Conservation (phyloP, 768 basidiomycete species). For the Antrodiella citrinella region DNA sequence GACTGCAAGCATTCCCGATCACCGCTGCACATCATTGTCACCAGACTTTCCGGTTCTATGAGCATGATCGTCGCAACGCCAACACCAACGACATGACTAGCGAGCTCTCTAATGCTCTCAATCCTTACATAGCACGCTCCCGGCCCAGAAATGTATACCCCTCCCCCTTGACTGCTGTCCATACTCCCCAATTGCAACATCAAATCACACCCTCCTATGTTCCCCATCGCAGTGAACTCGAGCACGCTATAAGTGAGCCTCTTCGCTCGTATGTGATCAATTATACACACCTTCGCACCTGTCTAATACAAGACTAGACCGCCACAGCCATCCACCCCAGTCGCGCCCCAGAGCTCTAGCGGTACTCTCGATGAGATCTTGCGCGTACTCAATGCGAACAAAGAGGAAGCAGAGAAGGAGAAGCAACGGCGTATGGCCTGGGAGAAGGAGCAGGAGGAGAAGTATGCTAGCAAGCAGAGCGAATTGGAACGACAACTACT, state of each 20-base stretch:
- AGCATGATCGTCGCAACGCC: conserved; percentile 1
- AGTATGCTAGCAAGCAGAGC: conserved; percentile 41
- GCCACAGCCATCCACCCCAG: too few species aligned
- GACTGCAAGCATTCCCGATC: not conserved
- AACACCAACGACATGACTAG: conserved; percentile 61
- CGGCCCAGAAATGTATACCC: conserved; percentile 6
- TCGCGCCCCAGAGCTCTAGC: too few species aligned
- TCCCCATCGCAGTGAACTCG: conserved; percentile 59
- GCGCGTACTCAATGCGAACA: conserved; percentile 47
- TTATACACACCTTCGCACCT: too few species aligned
- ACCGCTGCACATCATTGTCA: not conserved
- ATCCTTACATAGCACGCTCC: conserved; percentile 48
- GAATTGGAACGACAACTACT: conserved; percentile 51
- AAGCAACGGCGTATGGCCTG: conserved; percentile 50
- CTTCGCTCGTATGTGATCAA: conserved; percentile 14
- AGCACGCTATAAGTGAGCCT: conserved; percentile 47
- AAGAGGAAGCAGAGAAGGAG: conserved; percentile 55
- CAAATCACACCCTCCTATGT: conserved; percentile 21
- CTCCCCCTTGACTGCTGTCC: conserved; percentile 1
- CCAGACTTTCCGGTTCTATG: not conserved
- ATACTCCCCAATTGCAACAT: not conserved
- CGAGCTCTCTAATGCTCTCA: conserved; percentile 74
- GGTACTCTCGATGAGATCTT: conserved; percentile 56
- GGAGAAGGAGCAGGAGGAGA: conserved; percentile 67
- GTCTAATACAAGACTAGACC: conserved; percentile 3